A percentile compares a stretch with the other conserved stretches of the same genome.
Evolutionary conservation across 2,329 filamentous ascomycete species (phyloP).

Genomic region (Cladophialophora bantiana): DNA sequence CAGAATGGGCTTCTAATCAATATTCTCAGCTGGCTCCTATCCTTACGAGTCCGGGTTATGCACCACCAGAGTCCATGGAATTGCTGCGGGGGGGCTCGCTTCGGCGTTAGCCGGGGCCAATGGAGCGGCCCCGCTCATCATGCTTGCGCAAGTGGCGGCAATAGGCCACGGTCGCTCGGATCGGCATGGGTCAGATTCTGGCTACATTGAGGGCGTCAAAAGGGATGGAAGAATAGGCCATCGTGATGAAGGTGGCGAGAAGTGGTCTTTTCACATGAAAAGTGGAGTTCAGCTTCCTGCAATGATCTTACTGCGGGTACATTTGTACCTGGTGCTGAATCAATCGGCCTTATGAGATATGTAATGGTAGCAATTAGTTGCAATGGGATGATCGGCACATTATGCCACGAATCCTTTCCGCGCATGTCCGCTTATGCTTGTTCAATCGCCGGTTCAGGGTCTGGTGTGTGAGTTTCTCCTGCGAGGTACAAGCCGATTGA

Average conservation of each 20-base stretch:
- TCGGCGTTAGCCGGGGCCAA: neutral
- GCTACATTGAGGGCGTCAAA: neutral
- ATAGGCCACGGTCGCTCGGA: too few relatives aligned
- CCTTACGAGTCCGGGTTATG: neutral
- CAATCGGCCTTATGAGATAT: neutral
- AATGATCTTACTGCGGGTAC: neutral
- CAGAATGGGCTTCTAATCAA: neutral
- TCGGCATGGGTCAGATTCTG: too few relatives aligned
- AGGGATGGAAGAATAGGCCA: neutral
- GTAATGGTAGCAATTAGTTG: conserved; percentile 1
- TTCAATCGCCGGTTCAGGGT: neutral
- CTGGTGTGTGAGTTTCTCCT: neutral
- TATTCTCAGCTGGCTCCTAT: neutral
- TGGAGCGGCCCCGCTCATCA: neutral
- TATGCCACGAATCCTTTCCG: neutral
- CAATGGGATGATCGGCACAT: neutral
- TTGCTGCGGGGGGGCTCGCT: neutral
- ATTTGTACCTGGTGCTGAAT: neutral
- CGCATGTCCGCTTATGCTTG: neutral
- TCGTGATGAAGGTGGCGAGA: too few relatives aligned
- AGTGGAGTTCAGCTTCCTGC: neutral
- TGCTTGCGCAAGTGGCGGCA: neutral
- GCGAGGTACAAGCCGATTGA: neutral
- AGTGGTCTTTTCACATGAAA: neutral
- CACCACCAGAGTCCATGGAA: neutral